These are phyloP conservation scores for Acacia concinna DNA, from an alignment of 331 rosid genomes.

Conservation along the genomic window DNA sequence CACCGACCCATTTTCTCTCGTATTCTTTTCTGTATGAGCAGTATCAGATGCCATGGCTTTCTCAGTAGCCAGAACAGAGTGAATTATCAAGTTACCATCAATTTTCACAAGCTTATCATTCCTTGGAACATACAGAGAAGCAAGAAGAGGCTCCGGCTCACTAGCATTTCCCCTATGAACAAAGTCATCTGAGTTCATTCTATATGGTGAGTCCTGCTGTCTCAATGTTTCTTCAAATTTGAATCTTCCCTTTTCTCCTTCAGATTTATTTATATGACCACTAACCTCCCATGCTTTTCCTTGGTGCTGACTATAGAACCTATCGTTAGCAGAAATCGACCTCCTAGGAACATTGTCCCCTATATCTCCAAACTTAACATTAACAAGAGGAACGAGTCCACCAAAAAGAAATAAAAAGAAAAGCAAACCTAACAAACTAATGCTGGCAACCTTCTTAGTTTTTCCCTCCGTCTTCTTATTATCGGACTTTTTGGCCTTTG, in stretches of 20 bases:
- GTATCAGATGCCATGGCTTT: slow-evolving; percentile 68
- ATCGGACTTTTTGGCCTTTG: slow-evolving; percentile 46
- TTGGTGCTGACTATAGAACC: slow-evolving; percentile 43
- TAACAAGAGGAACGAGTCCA: slow-evolving; percentile 68
- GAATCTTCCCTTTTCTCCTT: slow-evolving; percentile 39
- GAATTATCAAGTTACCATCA: slow-evolving; percentile 94
- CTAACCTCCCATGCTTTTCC: slow-evolving; percentile 57
- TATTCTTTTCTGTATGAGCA: slow-evolving; percentile 37
- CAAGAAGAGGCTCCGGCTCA: slow-evolving; percentile 63
- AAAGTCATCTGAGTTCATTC: slow-evolving; percentile 39
- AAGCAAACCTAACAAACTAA: slow-evolving; percentile 85
- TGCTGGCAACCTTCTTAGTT: slow-evolving; percentile 91
- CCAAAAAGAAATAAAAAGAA: slow-evolving; percentile 79
- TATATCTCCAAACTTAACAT: slow-evolving; percentile 56
- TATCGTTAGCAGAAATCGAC: slow-evolving; percentile 46
- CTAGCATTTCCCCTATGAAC: slow-evolving; percentile 54
- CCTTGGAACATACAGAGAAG: slow-evolving; percentile 94
- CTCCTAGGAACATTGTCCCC: slow-evolving; percentile 45
- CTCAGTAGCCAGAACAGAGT: slow-evolving; percentile 89
- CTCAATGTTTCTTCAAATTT: slow-evolving; percentile 34
- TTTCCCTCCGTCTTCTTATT: slow-evolving; percentile 61
- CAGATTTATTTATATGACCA: slow-evolving; percentile 52
- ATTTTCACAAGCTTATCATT: slow-evolving; percentile 91
- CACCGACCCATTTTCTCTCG: slow-evolving; percentile 48
- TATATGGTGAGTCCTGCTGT: slow-evolving; percentile 35